Evolutionary conservation across 306 rosid species (phyloP).

Genomic region (Abrus pulchellus): DNA sequence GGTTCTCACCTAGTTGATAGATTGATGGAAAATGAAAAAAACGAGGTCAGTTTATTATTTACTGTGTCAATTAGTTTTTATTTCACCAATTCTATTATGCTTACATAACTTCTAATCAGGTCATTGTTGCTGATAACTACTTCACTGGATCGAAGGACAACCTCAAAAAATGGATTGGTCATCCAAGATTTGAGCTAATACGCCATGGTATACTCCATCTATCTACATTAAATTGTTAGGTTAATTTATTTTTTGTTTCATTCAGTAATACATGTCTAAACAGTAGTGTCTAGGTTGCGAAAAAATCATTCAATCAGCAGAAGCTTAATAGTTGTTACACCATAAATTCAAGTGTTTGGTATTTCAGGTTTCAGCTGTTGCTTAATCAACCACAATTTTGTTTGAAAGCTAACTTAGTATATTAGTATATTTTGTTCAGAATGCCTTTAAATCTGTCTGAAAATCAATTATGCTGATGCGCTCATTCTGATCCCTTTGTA

Average conservation of each 20-base stretch:
- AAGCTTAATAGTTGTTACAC: constrained; percentile 35
- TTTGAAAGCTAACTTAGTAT: constrained; percentile 15
- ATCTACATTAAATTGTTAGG: neutral
- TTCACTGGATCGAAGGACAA: constrained; percentile 97
- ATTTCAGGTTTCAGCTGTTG: constrained; percentile 28
- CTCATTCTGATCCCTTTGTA: constrained; percentile 47
- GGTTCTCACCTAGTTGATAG: constrained; percentile 98
- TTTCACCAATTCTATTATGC: neutral
- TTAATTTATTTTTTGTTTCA: neutral
- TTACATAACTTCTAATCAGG: constrained; percentile 56
- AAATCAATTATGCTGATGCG: constrained; percentile 36
- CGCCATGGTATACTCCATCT: constrained; percentile 81
- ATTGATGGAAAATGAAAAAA: constrained; percentile 95
- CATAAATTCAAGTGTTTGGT: neutral
- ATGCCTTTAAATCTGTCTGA: constrained; percentile 37
- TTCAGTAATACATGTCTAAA: constrained; percentile 21
- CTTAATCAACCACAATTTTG: constrained; percentile 31
- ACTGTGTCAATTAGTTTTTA: neutral
- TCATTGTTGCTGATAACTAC: constrained; percentile 91
- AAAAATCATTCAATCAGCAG: constrained; percentile 11
- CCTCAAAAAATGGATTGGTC: constrained; percentile 92
- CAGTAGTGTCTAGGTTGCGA: constrained; percentile 20
- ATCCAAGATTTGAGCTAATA: constrained; percentile 96
- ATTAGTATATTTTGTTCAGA: neutral
- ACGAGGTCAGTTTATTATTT: constrained; percentile 67